Evolutionary conservation across 805 yeast species (phyloP).

Genomic region (Metschnikowia proteae): DNA sequence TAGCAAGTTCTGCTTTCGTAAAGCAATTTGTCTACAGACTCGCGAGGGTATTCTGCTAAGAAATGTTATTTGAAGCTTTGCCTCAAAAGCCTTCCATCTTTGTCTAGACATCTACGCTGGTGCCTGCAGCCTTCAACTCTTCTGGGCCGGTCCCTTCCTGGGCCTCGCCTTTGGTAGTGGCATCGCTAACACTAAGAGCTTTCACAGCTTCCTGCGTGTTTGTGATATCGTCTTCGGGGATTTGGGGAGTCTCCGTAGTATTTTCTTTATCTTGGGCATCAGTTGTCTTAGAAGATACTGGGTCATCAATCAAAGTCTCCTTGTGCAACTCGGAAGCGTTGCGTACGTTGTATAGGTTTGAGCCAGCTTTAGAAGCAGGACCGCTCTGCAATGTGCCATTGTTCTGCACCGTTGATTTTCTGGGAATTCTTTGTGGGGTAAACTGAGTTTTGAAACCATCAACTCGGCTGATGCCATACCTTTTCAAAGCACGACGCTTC

Average conservation of each 20-base stretch:
- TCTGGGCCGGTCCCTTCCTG: not conserved
- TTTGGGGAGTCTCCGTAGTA: slow-evolving; percentile 6
- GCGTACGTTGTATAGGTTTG: slow-evolving; percentile 6
- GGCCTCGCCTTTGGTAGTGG: not conserved
- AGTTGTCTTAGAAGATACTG: not conserved
- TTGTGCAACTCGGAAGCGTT: slow-evolving; percentile 31
- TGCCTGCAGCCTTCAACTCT: not conserved
- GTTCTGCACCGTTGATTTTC: not conserved
- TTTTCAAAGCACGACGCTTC: slow-evolving; percentile 40
- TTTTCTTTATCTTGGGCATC: not conserved
- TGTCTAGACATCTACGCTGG: slow-evolving; percentile 1
- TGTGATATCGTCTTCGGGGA: not conserved
- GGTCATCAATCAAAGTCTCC: slow-evolving; percentile 40
- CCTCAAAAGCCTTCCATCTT: slow-evolving; percentile 4
- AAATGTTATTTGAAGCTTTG: not conserved
- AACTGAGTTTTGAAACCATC: slow-evolving; percentile 37
- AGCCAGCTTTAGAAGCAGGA: slow-evolving; percentile 2
- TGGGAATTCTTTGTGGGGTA: slow-evolving; percentile 29
- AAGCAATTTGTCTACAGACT: not conserved
- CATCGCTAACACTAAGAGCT: not conserved
- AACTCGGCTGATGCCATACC: slow-evolving; percentile 33
- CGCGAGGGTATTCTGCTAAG: not conserved
- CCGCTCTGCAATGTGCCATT: not conserved
- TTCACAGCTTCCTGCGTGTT: not conserved
- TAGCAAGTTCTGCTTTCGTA: too few relatives aligned